These are phyloP conservation scores for Suhomyces kunorum DNA, from an alignment of 1,139 yeast species.

Conservation along the genomic window DNA sequence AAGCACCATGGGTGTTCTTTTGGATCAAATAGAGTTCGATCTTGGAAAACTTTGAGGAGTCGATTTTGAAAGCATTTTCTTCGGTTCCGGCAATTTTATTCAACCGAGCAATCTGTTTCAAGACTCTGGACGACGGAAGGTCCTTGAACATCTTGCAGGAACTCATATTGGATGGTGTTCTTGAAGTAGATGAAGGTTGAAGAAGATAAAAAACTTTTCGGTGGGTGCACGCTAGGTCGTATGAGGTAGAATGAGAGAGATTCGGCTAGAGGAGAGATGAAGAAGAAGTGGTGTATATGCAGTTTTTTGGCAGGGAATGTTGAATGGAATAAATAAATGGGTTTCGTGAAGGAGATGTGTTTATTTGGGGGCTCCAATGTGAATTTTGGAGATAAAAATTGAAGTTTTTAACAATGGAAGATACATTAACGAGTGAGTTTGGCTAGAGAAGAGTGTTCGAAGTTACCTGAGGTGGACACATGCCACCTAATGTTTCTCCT, in stretches of 20 bases:
- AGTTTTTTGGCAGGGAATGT: too few species aligned
- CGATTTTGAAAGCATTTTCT: slow-evolving; percentile 37
- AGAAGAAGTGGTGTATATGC: too few species aligned
- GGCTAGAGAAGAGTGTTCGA: too few species aligned
- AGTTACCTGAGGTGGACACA: too few species aligned
- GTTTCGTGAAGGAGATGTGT: too few species aligned
- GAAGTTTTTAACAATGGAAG: too few species aligned
- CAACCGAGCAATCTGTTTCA: slow-evolving; percentile 38
- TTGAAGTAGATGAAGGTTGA: background rate
- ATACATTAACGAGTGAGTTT: too few species aligned
- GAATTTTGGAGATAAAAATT: too few species aligned
- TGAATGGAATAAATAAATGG: too few species aligned
- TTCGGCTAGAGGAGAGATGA: too few species aligned
- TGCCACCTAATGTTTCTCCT: too few species aligned
- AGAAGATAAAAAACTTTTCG: slow-evolving; percentile 7
- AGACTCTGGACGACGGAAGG: slow-evolving; percentile 32
- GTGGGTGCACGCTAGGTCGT: slow-evolving; percentile 9
- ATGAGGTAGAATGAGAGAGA: background rate
- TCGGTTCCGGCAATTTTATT: slow-evolving; percentile 43
- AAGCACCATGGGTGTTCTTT: slow-evolving; percentile 30
- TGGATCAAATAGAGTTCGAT: slow-evolving; percentile 36
- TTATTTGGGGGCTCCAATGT: too few species aligned
- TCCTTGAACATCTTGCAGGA: slow-evolving; percentile 22
- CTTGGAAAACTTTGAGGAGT: slow-evolving; percentile 25
- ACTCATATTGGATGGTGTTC: slow-evolving; percentile 3